phyloP scores from a whole-genome alignment of 208 protist species.

The Lotmaria passim region DNA sequence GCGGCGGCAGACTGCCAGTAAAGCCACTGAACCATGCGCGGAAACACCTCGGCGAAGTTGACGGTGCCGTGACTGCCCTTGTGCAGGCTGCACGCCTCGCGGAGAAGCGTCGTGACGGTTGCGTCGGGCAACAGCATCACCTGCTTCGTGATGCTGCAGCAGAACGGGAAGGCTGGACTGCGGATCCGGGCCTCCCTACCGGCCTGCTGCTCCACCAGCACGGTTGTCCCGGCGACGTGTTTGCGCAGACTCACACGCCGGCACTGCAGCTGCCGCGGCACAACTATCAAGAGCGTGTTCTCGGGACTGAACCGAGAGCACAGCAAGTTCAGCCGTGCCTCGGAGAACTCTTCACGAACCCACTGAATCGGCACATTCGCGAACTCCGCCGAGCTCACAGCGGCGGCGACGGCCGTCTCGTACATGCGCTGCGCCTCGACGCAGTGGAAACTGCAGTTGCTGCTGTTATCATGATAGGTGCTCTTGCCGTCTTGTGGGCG shows the following conservation, averaged over 20 bases:
- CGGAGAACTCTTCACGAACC: conserved; percentile 66
- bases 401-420: conserved; percentile 54
- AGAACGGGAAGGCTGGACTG: conserved; percentile 56
- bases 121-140: conserved; percentile 47
- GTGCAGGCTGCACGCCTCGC: conserved; percentile 51
- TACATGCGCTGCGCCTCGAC: conserved; percentile 39
- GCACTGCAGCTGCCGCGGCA: conserved; percentile 64
- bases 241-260: conserved; percentile 56
- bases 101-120: conserved; percentile 46
- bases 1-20: conserved; percentile 39
- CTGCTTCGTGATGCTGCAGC: conserved; percentile 33
- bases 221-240: conserved; percentile 54
- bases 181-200: conserved; percentile 32
- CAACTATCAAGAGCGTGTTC: conserved; percentile 67
- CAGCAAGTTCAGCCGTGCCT: conserved; percentile 27
- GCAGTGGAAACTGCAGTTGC: not conserved
- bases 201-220: conserved; percentile 61
- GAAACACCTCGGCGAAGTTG: conserved; percentile 47
- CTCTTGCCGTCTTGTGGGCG: too few relatives aligned
- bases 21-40: conserved; percentile 50
- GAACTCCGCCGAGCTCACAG: conserved; percentile 45
- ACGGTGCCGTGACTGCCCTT: conserved; percentile 33
- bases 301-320: conserved; percentile 63
- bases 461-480: too few relatives aligned
- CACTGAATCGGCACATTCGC: conserved; percentile 74